Base-by-base conservation (phyloP, 2,329 filamentous ascomycete species). In the Talaromyces piceae region DNA sequence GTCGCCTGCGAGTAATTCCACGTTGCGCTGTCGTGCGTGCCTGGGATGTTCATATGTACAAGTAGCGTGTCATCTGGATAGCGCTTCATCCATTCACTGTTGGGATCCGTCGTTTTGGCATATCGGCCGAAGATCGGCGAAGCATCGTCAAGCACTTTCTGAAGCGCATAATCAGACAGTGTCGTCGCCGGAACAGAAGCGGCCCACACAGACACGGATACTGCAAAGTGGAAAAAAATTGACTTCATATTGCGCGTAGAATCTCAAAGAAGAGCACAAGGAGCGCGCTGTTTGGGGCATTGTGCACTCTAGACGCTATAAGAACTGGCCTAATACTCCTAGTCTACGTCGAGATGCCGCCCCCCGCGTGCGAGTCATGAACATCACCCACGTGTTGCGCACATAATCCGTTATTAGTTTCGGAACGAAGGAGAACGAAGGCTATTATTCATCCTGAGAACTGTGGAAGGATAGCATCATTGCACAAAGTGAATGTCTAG, bases 1-100 rank as follows among this genome's bases (percentile, higher is more conserved):
- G 72, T 75, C 0, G 63, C 61, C 22, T 65, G 61, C 9, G 64
- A 70, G 57, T 77, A 78, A 59, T 77, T 77, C 76, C 76, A 78
- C 0, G 76, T 78, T 2, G 72, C 69, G 3, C 70, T 67, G 58
- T 79, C 76, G 61, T 79, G 76, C 11, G 50, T 71, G 1, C 76
- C 77, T 2, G 76, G 76, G 33, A 78, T 72, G 56, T 74, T 77
- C 60, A 78, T 68, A 16, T 73, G 73, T 2, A 71, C 66, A 0
- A 78, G 56, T 3, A 59, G 65, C 0, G 67, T 75, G 12, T 64
- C 54, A 54, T 79, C 75, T 1, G 68, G 59, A 37, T 74, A 66
- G 0, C 43, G 50, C 22, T 66, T 64, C 76, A 79, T 79, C 76
- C 76, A 78, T 39, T 61, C 61, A 2, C 72, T 59, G 3, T 63